These are phyloP conservation scores for Populus tremula DNA, from an alignment of 345 rosid genomes.

Conservation along the genomic window DNA sequence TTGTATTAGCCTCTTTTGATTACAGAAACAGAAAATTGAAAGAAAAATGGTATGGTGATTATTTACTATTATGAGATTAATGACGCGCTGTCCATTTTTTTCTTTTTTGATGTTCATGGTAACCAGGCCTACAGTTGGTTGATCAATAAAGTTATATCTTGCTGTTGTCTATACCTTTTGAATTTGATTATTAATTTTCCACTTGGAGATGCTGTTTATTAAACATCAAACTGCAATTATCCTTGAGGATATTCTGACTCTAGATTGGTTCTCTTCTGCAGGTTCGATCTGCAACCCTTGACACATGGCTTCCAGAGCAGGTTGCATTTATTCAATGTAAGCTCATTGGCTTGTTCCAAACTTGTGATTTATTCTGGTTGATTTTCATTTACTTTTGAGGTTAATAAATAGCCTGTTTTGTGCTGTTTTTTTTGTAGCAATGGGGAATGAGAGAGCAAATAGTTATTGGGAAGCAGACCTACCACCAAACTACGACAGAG, in stretches of 20 bases:
- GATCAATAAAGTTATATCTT: neutral
- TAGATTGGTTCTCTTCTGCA: conserved; percentile 22
- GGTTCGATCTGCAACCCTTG: conserved; percentile 94
- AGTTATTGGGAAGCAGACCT: conserved; percentile 92
- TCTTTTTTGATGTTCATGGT: neutral
- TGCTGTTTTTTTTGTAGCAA: conserved; percentile 42
- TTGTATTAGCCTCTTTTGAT: neutral
- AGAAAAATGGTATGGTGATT: neutral
- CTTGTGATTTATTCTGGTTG: neutral
- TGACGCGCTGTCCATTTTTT: neutral
- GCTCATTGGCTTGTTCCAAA: conserved; percentile 16
- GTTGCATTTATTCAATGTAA: conserved; percentile 83
- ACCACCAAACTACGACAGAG: conserved; percentile 74
- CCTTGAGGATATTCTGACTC: neutral
- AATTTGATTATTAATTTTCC: neutral
- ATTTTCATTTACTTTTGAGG: conserved; percentile 1
- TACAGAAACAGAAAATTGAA: neutral
- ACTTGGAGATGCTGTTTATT: neutral
- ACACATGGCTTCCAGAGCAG: conserved; percentile 99
- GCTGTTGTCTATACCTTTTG: neutral
- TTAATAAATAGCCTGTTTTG: conserved; percentile 5
- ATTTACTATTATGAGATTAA: neutral
- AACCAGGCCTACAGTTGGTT: neutral
- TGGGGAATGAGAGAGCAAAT: conserved; percentile 82
- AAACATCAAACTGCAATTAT: neutral